Base-by-base conservation (phyloP, 768 basidiomycete species). In the Mycena polygramma region DNA sequence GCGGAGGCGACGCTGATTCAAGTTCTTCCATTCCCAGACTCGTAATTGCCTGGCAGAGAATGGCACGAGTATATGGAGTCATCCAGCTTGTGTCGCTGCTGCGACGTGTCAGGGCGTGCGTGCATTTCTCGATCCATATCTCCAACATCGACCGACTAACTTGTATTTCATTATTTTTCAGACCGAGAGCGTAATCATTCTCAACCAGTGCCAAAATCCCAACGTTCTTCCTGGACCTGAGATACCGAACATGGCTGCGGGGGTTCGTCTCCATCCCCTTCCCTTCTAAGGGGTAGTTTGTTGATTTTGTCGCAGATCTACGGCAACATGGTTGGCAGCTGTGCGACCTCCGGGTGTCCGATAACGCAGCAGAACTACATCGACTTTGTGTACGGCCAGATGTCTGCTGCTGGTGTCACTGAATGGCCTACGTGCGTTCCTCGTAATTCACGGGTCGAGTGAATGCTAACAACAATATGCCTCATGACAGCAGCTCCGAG, bases 341-440 rank as follows among this genome's bases (percentile, higher is more conserved):
- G 71, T 63, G 62, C 73, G 10, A 53, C 61, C 45, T 30, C 51
- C 52, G n/a, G n/a, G n/a, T 73, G 73, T 53, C 71, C 73, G n/a
- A 74, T 76, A 37, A 74, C 75, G 4, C 68, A 73, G 36, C 75
- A 74, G 63, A 76, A 76, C 66, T 76, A 63, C 67, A 66, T 76
- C 51, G 75, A 76, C 55, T 70, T 74, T 54, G 46, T 76, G 45
- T 76, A 73, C 57, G 70, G 73, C 35, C 45, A 37, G 13, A 67
- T 74, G 62, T 41, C 67, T n/a, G 64, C 63, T 13, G 67, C 68
- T 3, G 49, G 48, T 7, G 60, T 71, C 30, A 68, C 66, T 54
- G 26, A 43, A 8, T 71, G 48, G 52, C 70, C 70, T 13, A 22
- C n/a, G 70, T 73, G n/a, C 41, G 63, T 64, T 63, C 51, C 57